These are phyloP conservation scores for Dendrobium catenatum DNA, from an alignment of 106 monocot species.

Conservation along the genomic window DNA sequence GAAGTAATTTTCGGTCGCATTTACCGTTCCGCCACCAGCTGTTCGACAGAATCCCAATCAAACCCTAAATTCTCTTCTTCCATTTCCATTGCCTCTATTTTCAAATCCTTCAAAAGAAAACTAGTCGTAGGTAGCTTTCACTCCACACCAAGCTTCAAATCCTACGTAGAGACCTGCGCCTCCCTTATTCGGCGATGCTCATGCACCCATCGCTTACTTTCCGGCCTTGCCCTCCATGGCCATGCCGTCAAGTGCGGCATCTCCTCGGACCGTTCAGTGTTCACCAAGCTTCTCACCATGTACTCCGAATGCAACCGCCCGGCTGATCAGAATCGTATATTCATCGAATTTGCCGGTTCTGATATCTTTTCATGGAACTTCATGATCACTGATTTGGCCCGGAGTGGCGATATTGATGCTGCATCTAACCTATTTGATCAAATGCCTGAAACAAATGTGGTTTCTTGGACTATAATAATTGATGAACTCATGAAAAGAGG, in stretches of 20 bases:
- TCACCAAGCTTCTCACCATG: slow-evolving; percentile 8
- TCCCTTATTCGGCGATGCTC: slow-evolving; percentile 8
- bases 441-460: slow-evolving; percentile 9
- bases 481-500: slow-evolving; percentile 56
- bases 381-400: neutral
- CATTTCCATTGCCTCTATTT: neutral
- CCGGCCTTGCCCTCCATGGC: slow-evolving; percentile 1
- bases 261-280: slow-evolving; percentile 1
- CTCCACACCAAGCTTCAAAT: slow-evolving; percentile 2
- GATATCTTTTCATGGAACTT: slow-evolving; percentile 8
- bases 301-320: slow-evolving; percentile 2
- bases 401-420: neutral
- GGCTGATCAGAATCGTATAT: neutral
- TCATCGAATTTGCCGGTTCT: neutral
- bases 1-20: neutral
- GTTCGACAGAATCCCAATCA: neutral
- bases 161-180: slow-evolving; percentile 10
- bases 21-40: neutral
- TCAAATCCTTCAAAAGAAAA: slow-evolving; percentile 7
- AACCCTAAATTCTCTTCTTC: neutral
- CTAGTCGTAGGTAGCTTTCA: neutral
- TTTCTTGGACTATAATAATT: slow-evolving; percentile 27
- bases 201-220: neutral
- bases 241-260: slow-evolving; percentile 7
- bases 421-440: neutral